Evolutionary conservation across 768 basidiomycete species (phyloP), one percentile per base, ranked within the genome.

Genomic region (Phylloporus arenicola): DNA sequence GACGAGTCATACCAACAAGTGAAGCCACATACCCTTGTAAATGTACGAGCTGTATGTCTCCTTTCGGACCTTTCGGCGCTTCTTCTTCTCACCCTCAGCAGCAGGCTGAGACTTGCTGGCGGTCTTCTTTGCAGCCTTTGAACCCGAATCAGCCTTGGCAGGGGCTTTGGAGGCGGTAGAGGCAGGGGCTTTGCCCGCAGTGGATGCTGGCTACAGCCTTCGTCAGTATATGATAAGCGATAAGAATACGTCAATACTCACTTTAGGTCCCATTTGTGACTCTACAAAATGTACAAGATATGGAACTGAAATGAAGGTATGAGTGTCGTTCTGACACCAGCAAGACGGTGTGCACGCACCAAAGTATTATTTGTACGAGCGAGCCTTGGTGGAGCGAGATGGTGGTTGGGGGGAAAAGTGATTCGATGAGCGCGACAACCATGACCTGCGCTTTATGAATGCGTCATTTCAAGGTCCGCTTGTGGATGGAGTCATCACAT

Each of bases 11-110:
- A 22, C 14, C 16, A 13, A 19, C 20, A 20, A 22, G 12, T 20
- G 14, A 29, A n/a, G 3, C 1, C 11, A 56, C 75, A 52, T 40
- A 84, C 83, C 83, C 70, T 86, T 87, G 75, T 86, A 88, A 65
- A 92, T 88, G 75, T 91, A 91, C 25, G 87, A 84, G 65, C 82
- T 82, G 76, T 86, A 88, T 3, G 86, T 87, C 74, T 88, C 86
- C 77, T 86, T 86, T 64, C 86, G 81, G 43, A 78, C 68, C 78
- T 89, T 90, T 70, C 78, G 80, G 67, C 84, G 78, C 75, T 85
- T 85, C 81, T 87, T 87, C 78, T 86, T 86, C 66, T 86, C 84
- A 46, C 77, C 81, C 45, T 78, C 81, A 41, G 70, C 78, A 38
- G 78, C 62, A 11, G 73, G 60, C 17, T 74, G 67, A 31, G 74